Evolutionary conservation across 2,329 filamentous ascomycete genomes (phyloP), one percentile per base, ranked within the genome.

Genomic region (Aspergillus caelatus): DNA sequence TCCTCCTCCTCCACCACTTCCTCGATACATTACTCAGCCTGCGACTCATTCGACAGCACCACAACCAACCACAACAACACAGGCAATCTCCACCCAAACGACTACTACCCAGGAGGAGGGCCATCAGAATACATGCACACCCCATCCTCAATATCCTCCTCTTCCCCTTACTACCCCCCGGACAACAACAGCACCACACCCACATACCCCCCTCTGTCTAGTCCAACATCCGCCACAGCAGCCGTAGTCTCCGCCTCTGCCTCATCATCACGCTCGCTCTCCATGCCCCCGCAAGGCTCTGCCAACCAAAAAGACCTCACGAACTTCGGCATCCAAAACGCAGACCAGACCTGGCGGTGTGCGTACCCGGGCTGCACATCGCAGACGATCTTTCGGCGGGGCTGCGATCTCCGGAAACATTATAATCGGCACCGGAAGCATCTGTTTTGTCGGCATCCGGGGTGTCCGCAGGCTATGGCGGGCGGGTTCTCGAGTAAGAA

Each of bases 401-500:
- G 85, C 36, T 89, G 86, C 70, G 86, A 89, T 72, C 77, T 89
- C 21, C 80, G 86, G 32, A 89, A 89, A 70, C 86, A 89, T 71
- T 87, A 84, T 78, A 87, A 88, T 71, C 80, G 86, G 16, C 86
- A 89, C 72, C 85, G 82, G 32, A 88, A 88, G 68, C 81, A 85
- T 19, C 83, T 88, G 59, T 88, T 87, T 73, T 89, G 86, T 73
- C 83, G 85, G 5, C 80, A 86, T 62, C 79, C 83, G 56, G 84
- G 85, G 14, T 89, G 86, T 71, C 84, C 85, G 14, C 85, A 88
- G 68, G 79, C 84, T 11, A 79, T 77, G 3, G 81, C 82, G 41
- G 85, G 85, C 36, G 86, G 86, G 0, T 89, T 88, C 71, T 87
- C 85, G 8, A 87, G 84, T 70, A 88, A 87, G 71, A 89, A 89